Evolutionary conservation across 768 basidiomycete genomes (phyloP), one percentile per base, ranked within the genome.

Genomic region (Amanita rimosa): DNA sequence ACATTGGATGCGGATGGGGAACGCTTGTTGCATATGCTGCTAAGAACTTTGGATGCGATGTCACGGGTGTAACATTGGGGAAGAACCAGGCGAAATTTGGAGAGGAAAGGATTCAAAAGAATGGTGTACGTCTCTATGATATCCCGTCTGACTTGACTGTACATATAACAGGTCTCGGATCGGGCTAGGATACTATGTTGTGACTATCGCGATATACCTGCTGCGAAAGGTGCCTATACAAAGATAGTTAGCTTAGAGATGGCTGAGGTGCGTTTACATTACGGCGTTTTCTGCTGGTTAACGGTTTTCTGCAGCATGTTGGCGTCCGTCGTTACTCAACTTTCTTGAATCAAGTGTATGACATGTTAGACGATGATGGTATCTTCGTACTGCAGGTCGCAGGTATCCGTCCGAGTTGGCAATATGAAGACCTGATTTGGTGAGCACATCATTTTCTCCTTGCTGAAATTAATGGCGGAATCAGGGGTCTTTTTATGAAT

Each of bases 221-320:
- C 78, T 26, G 75, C 81, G 35, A 67, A 59, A 29, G 82, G 83
- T 46, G 78, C 79, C 50, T 99, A 86, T 61, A 83, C 81, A 59
- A 98, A 98, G 73, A 98, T 99, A 46, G 92, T 95, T 43, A 84
- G 82, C 53, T 74, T 99, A 53, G 96, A 99, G 64, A 98, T 98
- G 95, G 95, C 95, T 14, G 96, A 99, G 76, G 85, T 86, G 51
- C 17, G 72, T 47, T 21, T 9, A 0, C 38, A 51, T 6, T 35
- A 46, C 27, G 51, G 37, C 34, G 17, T 5, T 52, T 19, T n/a
- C 24, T 13, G 19, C 16, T 45, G 16, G 6, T 22, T n/a, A 27
- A 29, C 44, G 37, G 26, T 19, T 48, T n/a, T 44, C 2, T 50
- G 87, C 8, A 46, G 81, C 96, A 99, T 62, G 96, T 99, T 53